phyloP scores from a whole-genome alignment of 225 moss, liverwort and hornwort genomes.

The Antitrichia curtipendula region DNA sequence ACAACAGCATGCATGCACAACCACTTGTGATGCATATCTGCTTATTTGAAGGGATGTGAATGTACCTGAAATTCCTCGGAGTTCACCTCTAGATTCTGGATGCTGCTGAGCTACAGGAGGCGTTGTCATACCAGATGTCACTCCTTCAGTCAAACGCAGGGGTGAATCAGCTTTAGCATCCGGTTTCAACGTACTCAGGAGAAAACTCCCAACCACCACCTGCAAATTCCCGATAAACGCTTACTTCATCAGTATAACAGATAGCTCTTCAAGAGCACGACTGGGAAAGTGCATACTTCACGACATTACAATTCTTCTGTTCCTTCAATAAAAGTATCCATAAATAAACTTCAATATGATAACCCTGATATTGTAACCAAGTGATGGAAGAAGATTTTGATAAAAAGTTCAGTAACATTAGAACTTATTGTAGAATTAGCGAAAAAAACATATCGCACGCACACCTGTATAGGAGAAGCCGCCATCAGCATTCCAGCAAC shows the following conservation, averaged over 20 bases:
- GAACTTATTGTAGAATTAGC: not conserved
- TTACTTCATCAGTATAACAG: not conserved
- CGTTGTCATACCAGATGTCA: slow-evolving; percentile 8
- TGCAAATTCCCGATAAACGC: not conserved
- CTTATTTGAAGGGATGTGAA: not conserved
- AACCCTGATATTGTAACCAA: too few species aligned
- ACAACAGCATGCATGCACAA: not conserved
- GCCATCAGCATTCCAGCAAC: slow-evolving; percentile 88
- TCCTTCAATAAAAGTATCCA: not conserved
- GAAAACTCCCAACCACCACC: slow-evolving; percentile 59
- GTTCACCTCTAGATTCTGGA: slow-evolving; percentile 4
- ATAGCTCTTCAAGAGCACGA: not conserved
- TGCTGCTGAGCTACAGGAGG: slow-evolving; percentile 1
- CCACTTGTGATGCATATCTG: not conserved
- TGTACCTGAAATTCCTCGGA: slow-evolving; percentile 21
- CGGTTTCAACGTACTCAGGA: slow-evolving; percentile 22
- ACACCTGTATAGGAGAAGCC: slow-evolving; percentile 87
- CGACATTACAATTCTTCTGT: not conserved
- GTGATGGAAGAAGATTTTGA: not conserved
- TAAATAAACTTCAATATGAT: not conserved
- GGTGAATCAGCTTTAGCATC: slow-evolving; percentile 24
- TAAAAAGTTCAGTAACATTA: not conserved
- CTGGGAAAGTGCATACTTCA: not conserved
- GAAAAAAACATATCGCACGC: not conserved
- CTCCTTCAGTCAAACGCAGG: slow-evolving; percentile 26